Evolutionary conservation across 495 filamentous ascomycete species (phyloP), one percentile per base, ranked within the genome.

Genomic region (Wilcoxina mikolae): DNA sequence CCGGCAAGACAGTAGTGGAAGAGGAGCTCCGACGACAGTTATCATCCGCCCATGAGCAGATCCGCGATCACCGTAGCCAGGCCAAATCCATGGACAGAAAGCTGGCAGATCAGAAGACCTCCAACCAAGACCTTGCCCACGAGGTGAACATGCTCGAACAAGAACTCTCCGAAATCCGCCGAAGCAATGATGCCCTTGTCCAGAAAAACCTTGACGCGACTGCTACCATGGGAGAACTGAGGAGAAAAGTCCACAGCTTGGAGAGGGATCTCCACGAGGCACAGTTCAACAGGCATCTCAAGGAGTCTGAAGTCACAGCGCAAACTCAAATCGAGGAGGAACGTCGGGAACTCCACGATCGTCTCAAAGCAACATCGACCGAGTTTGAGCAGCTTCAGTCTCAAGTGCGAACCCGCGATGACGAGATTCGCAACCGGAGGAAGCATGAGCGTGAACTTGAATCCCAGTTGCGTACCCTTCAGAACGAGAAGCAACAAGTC

Each of bases 351-450:
- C 72, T 85, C 11, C 79, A 83, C 55, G 77, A 81, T 44, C 68
- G 78, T 27, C 74, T 85, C 46, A 82, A 80, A 60, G 72, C 73
- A 18, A 75, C 81, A n/a, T 84, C 79, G 41, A 69, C 82, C 1
- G 77, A 82, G 57, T 76, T 78, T 17, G 81, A 85, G 61, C 71
- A 82, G 12, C 68, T 84, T 12, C 72, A 77, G 33, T 64, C 78
- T n/a, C 74, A 79, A 60, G 67, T 81, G 15, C 71, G 71, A 0
- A 71, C 75, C 15, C 68, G 74, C 28, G 76, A 80, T 38, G 63
- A 70, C 17, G 73, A 72, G 20, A 60, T 81, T 38, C 69, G 61
- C 28, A 55, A 57, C 31, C 58, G 59, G 17, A 51, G 60, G 7
- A 60, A 58, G 41, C 67, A 69, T 23, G 73, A 78, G 61, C 57